These are phyloP conservation scores for Lentinula sp. DNA, from an alignment of 768 basidiomycete species.

Conservation along the genomic window DNA sequence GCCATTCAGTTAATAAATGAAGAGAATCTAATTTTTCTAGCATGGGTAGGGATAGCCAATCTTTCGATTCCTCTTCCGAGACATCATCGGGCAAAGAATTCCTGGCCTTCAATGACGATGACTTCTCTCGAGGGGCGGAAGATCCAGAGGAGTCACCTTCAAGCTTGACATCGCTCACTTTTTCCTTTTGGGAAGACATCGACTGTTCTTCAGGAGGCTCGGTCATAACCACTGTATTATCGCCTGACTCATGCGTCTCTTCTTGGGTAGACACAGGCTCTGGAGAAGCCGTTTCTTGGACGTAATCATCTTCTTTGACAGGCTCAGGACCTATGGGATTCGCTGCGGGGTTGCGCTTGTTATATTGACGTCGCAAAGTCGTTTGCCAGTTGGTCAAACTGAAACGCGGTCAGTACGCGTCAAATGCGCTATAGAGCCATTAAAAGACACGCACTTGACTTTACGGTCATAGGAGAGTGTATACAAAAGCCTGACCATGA, in stretches of 20 bases:
- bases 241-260: neutral
- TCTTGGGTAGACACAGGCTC: conserved; percentile 7
- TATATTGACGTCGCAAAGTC: conserved; percentile 69
- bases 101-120: neutral
- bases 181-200: neutral
- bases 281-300: conserved; percentile 18
- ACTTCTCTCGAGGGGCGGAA: neutral
- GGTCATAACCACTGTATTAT: neutral
- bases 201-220: neutral
- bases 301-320: conserved; percentile 22
- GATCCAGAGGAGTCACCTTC: neutral
- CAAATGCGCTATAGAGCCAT: conserved; percentile 9
- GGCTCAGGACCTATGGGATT: conserved; percentile 71
- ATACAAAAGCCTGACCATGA: conserved; percentile 71
- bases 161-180: neutral
- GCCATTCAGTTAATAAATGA: conserved; percentile 76
- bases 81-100: neutral
- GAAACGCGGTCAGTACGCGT: conserved; percentile 15
- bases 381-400: conserved; percentile 79
- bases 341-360: conserved; percentile 60
- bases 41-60: conserved; percentile 72
- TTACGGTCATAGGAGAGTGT: conserved; percentile 78
- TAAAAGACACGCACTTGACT: conserved; percentile 49
- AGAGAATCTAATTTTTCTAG: conserved; percentile 69
- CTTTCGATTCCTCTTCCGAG: conserved; percentile 30